A percentile compares a stretch with the other conserved stretches of the same genome.
Conservation (phyloP, 2,329 filamentous ascomycete genomes). For the Colletotrichum sp. region DNA sequence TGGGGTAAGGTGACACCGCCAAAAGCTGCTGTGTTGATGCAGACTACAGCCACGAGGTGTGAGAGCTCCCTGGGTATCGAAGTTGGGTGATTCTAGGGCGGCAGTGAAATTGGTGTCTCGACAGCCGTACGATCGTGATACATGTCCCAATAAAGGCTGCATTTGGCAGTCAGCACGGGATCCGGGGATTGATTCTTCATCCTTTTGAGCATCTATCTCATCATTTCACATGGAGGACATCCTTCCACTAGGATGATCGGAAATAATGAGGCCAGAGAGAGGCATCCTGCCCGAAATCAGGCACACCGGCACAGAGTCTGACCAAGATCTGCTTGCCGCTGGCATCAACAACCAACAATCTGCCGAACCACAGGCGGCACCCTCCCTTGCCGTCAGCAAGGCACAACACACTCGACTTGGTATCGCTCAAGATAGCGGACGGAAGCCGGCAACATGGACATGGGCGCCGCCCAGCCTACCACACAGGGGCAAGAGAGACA, state of each 20-base stretch:
- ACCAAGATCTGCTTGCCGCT: neutral
- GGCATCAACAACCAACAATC: neutral
- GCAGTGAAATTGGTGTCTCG: slow-evolving; percentile 14
- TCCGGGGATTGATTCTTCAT: neutral
- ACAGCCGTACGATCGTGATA: neutral
- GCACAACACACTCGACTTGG: neutral
- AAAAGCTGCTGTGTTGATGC: neutral
- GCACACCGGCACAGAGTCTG: neutral
- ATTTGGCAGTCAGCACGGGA: neutral
- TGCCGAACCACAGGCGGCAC: neutral
- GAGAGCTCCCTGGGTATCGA: neutral
- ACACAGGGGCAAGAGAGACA: neutral
- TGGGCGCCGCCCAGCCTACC: neutral
- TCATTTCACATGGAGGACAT: neutral
- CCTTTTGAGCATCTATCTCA: neutral
- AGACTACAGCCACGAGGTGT: neutral
- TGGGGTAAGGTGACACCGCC: neutral
- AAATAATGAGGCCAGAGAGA: neutral
- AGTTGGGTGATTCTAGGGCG: slow-evolving; percentile 4
- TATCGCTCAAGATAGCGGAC: neutral
- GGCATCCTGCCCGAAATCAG: neutral
- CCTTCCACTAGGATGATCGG: neutral
- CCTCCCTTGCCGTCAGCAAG: neutral
- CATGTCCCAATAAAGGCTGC: neutral
- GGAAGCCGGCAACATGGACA: neutral